These are phyloP conservation scores for Wallacemonas sp. DNA, from an alignment of 208 protist genomes.

Conservation along the genomic window DNA sequence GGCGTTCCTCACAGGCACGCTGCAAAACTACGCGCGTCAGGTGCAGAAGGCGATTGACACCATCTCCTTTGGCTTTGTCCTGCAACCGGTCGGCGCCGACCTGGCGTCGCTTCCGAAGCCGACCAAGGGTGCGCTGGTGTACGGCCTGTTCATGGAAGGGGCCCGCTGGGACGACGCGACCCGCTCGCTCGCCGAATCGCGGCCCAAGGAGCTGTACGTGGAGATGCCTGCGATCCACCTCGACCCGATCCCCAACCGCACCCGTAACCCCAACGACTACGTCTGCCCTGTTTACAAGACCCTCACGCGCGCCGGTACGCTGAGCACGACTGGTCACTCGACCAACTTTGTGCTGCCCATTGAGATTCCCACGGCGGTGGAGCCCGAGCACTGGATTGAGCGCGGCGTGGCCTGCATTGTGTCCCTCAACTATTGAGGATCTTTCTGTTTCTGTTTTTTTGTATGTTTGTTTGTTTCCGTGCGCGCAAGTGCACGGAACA, in stretches of 20 bases:
- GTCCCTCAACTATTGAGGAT: slow-evolving; percentile 81
- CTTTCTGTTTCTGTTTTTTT: slow-evolving; percentile 11
- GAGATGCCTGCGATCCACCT: slow-evolving; percentile 94
- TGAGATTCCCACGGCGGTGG: slow-evolving; percentile 89
- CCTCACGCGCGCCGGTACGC: slow-evolving; percentile 91
- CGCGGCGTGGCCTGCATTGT: slow-evolving; percentile 92
- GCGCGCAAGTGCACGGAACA: no score
- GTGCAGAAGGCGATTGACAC: slow-evolving; percentile 95
- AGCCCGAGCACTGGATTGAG: slow-evolving; percentile 95
- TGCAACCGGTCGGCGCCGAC: slow-evolving; percentile 40
- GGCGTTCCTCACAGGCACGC: slow-evolving; percentile 95
- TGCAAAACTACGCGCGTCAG: slow-evolving; percentile 97
- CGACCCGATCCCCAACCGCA: slow-evolving; percentile 73
- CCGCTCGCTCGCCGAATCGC: slow-evolving; percentile 89
- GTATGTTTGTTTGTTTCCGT: background rate
- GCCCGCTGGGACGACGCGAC: slow-evolving; percentile 92
- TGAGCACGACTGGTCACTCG: slow-evolving; percentile 98
- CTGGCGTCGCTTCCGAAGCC: slow-evolving; percentile 22
- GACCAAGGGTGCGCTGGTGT: slow-evolving; percentile 84
- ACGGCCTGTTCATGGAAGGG: slow-evolving; percentile 97
- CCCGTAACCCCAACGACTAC: slow-evolving; percentile 73
- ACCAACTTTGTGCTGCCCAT: slow-evolving; percentile 98
- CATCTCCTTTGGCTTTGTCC: slow-evolving; percentile 93
- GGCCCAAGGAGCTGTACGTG: slow-evolving; percentile 95
- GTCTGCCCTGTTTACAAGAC: slow-evolving; percentile 98